phyloP scores from a whole-genome alignment of 331 rosid species.

The Malus hybrid region DNA sequence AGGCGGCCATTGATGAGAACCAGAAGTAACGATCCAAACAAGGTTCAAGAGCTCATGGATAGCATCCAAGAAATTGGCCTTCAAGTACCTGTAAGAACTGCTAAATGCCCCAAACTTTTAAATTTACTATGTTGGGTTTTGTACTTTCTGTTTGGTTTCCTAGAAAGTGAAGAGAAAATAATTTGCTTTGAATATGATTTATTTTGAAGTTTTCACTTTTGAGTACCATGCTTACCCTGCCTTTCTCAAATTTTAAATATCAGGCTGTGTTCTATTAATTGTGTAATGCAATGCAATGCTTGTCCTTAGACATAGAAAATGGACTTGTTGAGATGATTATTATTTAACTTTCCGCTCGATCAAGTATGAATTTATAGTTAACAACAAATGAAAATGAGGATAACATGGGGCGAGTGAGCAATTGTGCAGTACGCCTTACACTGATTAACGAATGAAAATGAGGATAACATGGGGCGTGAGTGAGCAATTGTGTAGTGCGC shows the following conservation, averaged over 20 bases:
- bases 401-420: too few relatives aligned
- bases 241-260: neutral
- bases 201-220: neutral
- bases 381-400: too few relatives aligned
- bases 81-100: constrained; percentile 70
- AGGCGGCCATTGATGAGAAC: constrained; percentile 89
- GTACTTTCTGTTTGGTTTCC: neutral
- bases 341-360: too few relatives aligned
- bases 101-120: neutral
- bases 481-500: too few relatives aligned
- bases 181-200: neutral
- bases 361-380: too few relatives aligned
- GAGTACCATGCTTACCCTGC: neutral
- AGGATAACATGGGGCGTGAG: too few relatives aligned
- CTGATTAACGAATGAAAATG: neutral
- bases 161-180: neutral
- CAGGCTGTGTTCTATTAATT: neutral
- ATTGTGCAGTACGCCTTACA: neutral
- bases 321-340: neutral
- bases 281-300: neutral
- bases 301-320: neutral
- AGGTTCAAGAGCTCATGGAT: constrained; percentile 79
- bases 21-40: constrained; percentile 62
- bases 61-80: constrained; percentile 86
- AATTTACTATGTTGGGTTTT: neutral